Percentiles rank a stretch among this genome's conserved stretches.
These are phyloP conservation scores for Coemansia sp. DNA, from an alignment of 192 early-diverging fungal genomes.

Conservation along the genomic window DNA sequence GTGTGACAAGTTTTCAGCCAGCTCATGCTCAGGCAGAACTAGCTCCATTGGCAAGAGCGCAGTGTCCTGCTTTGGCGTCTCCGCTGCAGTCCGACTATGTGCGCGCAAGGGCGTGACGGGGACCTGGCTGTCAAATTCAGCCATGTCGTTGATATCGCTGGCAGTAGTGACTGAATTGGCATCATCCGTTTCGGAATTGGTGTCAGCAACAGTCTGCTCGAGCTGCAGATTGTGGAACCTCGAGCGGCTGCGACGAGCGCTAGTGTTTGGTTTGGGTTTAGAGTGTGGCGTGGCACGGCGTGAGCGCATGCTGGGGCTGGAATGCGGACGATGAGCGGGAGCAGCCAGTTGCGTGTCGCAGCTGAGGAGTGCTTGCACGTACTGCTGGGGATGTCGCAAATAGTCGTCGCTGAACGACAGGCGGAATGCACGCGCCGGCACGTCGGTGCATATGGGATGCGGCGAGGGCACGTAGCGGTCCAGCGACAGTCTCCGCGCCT, in stretches of 20 bases:
- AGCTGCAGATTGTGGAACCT: conserved; percentile 51
- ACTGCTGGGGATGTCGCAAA: conserved; percentile 42
- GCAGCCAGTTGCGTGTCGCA: conserved; percentile 16
- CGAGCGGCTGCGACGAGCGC: conserved; percentile 15
- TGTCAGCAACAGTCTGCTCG: conserved; percentile 32
- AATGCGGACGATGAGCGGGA: conserved; percentile 11
- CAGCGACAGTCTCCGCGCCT: conserved; percentile 36
- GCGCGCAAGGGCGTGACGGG: conserved; percentile 22
- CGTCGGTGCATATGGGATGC: conserved; percentile 8
- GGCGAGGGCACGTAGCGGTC: conserved; percentile 12
- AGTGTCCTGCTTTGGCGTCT: conserved; percentile 4
- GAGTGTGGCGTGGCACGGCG: conserved; percentile 19
- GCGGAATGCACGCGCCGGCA: conserved; percentile 44
- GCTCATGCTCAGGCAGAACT: background rate
- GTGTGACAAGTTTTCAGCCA: background rate
- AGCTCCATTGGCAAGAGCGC: background rate
- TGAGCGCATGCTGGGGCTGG: conserved; percentile 7
- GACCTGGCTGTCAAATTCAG: conserved; percentile 26
- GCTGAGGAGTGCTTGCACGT: conserved; percentile 46
- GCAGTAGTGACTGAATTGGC: conserved; percentile 33
- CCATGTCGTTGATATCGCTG: conserved; percentile 42
- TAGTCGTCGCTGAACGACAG: conserved; percentile 51
- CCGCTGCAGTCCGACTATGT: conserved; percentile 8
- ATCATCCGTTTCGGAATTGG: conserved; percentile 42
- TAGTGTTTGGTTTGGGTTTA: background rate